A percentile compares a stretch with the other conserved stretches of the same genome.
phyloP scores from a whole-genome alignment of 1,284 basidiomycete genomes.

The Trichosporon ovoides region DNA sequence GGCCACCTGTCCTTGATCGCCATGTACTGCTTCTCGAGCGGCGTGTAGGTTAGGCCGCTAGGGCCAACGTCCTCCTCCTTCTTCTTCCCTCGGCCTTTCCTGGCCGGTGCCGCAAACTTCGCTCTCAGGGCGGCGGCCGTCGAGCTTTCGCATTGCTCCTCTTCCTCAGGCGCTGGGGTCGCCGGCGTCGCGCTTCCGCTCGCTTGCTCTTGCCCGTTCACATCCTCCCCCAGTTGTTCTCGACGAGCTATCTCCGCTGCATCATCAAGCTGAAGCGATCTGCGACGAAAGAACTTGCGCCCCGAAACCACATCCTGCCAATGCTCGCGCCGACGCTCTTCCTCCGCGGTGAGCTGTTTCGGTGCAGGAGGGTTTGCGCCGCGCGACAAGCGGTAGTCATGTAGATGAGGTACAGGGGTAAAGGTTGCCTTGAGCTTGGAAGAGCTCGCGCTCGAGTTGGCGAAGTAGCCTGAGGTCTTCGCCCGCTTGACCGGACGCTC shows the following conservation, averaged over 20 bases:
- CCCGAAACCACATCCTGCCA: conserved; percentile 32
- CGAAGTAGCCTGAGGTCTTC: conserved; percentile 28
- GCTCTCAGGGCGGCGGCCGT: conserved; percentile 26
- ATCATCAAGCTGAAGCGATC: conserved; percentile 46
- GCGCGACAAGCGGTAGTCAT: neutral
- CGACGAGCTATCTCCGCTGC: conserved; percentile 28
- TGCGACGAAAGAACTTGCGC: conserved; percentile 36
- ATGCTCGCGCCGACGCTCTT: conserved; percentile 31
- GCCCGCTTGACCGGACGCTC: conserved; percentile 29
- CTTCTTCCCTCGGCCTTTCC: conserved; percentile 38
- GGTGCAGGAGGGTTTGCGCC: neutral
- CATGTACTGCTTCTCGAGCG: conserved; percentile 72
- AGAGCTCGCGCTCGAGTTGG: neutral
- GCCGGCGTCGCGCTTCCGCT: conserved; percentile 6
- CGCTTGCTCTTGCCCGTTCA: neutral
- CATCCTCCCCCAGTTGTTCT: neutral
- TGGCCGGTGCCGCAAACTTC: conserved; percentile 28
- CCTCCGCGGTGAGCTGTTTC: conserved; percentile 26
- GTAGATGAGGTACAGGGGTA: neutral
- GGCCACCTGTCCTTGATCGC: conserved; percentile 67
- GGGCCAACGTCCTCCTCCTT: conserved; percentile 62
- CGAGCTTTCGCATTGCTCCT: conserved; percentile 19
- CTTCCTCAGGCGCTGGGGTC: conserved; percentile 13
- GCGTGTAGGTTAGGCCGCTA: conserved; percentile 71
- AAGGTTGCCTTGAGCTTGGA: neutral